Evolutionary conservation across 768 basidiomycete genomes (phyloP).

Genomic region (Filobasidium floriforme): DNA sequence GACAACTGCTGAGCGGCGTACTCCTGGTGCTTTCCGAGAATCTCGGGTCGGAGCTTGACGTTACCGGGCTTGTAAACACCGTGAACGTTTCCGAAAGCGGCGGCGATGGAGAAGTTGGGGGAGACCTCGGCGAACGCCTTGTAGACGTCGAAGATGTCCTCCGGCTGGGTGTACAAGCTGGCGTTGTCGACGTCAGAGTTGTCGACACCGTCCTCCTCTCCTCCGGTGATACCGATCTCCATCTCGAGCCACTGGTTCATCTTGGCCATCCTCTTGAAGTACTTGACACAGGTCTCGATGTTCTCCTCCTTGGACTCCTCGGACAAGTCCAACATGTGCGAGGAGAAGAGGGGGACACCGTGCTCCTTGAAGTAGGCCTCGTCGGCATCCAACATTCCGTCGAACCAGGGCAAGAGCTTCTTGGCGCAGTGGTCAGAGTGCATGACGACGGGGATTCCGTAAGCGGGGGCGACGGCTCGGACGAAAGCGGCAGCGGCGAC

Average conservation of each 20-base stretch:
- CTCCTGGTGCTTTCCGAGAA: conserved; percentile 83
- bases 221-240: conserved; percentile 99
- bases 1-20: conserved; percentile 64
- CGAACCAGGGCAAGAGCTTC: conserved; percentile 98
- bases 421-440: conserved; percentile 98
- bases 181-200: conserved; percentile 93
- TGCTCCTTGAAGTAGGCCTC: conserved; percentile 86
- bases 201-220: conserved; percentile 98
- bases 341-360: conserved; percentile 57
- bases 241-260: conserved; percentile 94
- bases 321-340: conserved; percentile 98
- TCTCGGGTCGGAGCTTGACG: conserved; percentile 82
- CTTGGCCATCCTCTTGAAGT: conserved; percentile 90
- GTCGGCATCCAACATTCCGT: conserved; percentile 93
- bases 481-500: conserved; percentile 86
- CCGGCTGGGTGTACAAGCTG: conserved; percentile 91
- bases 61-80: conserved; percentile 99
- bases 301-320: conserved; percentile 76
- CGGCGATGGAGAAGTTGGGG: conserved; percentile 94
- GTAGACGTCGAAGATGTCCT: conserved; percentile 89
- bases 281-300: conserved; percentile 84
- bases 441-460: conserved; percentile 93
- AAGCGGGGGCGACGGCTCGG: conserved; percentile 73
- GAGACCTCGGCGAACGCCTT: conserved; percentile 70
- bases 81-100: conserved; percentile 91